A percentile compares a stretch with the other conserved stretches of the same genome.
phyloP scores from a whole-genome alignment of 2,329 filamentous ascomycete genomes.

The Apiospora kogelbergensis region DNA sequence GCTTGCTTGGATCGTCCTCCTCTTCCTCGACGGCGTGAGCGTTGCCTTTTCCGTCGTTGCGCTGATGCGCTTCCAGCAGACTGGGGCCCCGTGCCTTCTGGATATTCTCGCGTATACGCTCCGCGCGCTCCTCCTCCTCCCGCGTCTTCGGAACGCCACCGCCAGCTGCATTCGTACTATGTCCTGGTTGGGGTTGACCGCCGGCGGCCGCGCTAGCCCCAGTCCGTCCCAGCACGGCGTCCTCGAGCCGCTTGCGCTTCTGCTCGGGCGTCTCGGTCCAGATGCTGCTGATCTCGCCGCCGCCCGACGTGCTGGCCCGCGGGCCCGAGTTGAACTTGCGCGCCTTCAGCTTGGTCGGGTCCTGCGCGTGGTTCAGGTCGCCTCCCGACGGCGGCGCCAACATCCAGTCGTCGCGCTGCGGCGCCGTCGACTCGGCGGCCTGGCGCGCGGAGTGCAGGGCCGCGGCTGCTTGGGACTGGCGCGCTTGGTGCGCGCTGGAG shows the following conservation, averaged over 20 bases:
- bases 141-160: constrained; percentile 40
- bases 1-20: constrained; percentile 87
- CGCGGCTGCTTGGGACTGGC: constrained; percentile 27
- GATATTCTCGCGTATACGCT: constrained; percentile 47
- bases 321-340: constrained; percentile 77
- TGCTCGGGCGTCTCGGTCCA: constrained; percentile 94
- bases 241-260: constrained; percentile 76
- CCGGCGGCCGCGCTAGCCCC: constrained; percentile 42
- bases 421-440: constrained; percentile 39
- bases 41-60: constrained; percentile 20
- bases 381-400: constrained; percentile 62
- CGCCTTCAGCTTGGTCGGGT: constrained; percentile 80
- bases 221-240: constrained; percentile 77
- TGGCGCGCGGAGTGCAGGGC: constrained; percentile 27
- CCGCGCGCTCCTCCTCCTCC: constrained; percentile 57
- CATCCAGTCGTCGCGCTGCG: constrained; percentile 84
- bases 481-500: constrained; percentile 31
- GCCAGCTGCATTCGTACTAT: constrained; percentile 36
- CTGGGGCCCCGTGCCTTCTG: constrained; percentile 57
- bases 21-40: constrained; percentile 52
- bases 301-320: constrained; percentile 33
- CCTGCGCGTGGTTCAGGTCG: constrained; percentile 60
- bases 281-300: constrained; percentile 60
- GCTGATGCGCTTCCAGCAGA: constrained; percentile 59
- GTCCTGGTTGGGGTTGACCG: constrained; percentile 31